Evolutionary conservation across 192 early-diverging fungal species (phyloP), one percentile per base, ranked within the genome.

Genomic region (Podochytrium sp.): DNA sequence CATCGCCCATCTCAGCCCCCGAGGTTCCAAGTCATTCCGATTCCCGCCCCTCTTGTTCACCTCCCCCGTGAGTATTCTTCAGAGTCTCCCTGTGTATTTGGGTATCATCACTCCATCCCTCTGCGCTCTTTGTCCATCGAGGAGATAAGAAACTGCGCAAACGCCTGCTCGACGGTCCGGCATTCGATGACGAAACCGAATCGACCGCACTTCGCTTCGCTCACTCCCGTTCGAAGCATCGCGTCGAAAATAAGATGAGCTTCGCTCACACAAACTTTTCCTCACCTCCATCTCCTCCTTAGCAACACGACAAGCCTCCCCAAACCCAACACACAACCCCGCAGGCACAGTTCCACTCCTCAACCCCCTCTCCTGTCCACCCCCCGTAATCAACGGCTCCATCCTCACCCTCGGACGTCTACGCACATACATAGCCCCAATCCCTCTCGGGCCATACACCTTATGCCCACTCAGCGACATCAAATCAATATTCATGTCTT

Each of bases 391-490:
- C 55, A 97, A 84, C 16, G 97, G 91, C 71, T 96, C 93, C 35
- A 98, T 79, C 60, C 97, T 88, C 33, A 98, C 97, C 60, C 97
- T 87, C 29, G 97, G 97, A 53, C 95, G 85, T 50, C 97, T 87
- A 47, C 97, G 91, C 33, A 96, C 95, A 71, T 95, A 98, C 7
- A 97, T 76, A 0, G 94, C 95, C 33, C 97, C 97, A 47, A 98
- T 87, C 23, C 96, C 96, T 79, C 97, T 96, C 59, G 97, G 97
- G n/a, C 95, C 97, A 71, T 98, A 98, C 43, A 98, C 77, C 83
- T 98, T 98, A 84, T 98, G 97, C 10, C 97, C 97, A 34, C 92
- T 94, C 51, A 98, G 94, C 72, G 93, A 95, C 91, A 98, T 91
- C 47, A 98, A 83, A 75, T 98, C 97, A 65, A 97, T 87, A 79